These are phyloP conservation scores for Moricandia moricandioides DNA, from an alignment of 345 rosid genomes.

Conservation along the genomic window DNA sequence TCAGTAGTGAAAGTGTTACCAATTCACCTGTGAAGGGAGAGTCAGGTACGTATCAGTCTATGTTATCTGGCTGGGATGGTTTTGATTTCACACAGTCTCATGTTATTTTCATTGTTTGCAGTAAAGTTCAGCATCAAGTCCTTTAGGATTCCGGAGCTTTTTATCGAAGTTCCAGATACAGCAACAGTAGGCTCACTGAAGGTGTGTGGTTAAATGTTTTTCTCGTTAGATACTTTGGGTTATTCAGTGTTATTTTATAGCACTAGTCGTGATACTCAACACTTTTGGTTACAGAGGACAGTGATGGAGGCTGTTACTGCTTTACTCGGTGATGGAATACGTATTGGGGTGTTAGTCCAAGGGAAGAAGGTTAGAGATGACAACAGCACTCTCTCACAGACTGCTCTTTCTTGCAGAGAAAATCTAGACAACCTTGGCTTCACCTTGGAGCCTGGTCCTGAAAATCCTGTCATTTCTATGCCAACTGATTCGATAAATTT, in stretches of 20 bases:
- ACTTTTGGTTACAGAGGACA: slow-evolving; percentile 53
- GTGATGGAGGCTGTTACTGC: slow-evolving; percentile 79
- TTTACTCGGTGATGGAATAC: slow-evolving; percentile 72
- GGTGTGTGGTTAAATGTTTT: slow-evolving; percentile 45
- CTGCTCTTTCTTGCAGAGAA: slow-evolving; percentile 67
- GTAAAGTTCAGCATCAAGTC: slow-evolving; percentile 92
- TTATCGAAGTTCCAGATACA: slow-evolving; percentile 79
- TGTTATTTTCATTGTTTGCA: slow-evolving; percentile 41
- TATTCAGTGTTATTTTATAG: neutral
- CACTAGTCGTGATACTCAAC: neutral
- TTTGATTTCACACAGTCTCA: slow-evolving; percentile 32
- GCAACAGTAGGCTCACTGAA: slow-evolving; percentile 86
- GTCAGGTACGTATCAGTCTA: slow-evolving; percentile 43
- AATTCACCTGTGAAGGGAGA: slow-evolving; percentile 60
- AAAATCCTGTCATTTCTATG: slow-evolving; percentile 39
- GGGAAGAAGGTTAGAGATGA: slow-evolving; percentile 97
- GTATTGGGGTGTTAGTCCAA: slow-evolving; percentile 68
- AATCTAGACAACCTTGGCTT: slow-evolving; percentile 69
- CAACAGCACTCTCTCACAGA: slow-evolving; percentile 62
- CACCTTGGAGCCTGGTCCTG: slow-evolving; percentile 69
- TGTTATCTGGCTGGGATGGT: slow-evolving; percentile 1
- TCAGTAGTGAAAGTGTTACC: slow-evolving; percentile 83
- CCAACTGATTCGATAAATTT: slow-evolving; percentile 37
- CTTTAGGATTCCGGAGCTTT: slow-evolving; percentile 83
- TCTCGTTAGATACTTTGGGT: neutral